Evolutionary conservation across 139 green algal genomes (phyloP), one percentile per base, ranked within the genome.

Genomic region (Desmodesmus armatus): DNA sequence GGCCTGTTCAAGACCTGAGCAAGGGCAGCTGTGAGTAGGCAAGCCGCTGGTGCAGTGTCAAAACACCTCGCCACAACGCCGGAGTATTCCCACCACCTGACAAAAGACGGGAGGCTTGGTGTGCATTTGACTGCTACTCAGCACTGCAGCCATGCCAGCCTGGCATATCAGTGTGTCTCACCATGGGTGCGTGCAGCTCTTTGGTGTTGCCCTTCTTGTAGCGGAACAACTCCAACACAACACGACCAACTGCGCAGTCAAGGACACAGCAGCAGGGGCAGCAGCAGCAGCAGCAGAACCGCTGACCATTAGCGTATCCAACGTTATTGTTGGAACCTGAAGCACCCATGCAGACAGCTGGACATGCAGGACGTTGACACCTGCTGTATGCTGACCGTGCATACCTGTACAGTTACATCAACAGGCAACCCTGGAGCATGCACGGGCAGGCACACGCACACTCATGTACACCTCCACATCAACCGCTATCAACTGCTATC

Each of bases 181-280:
- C 78, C 78, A 84, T n/a, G 27, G 78, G 78, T 41, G 63, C 78
- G 76, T 82, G 76, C 40, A 41, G 27, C 41, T 82, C 76, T 25
- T 43, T 35, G 3, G 55, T 73, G 23, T 33, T 72, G 76, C 76
- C 76, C 55, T 72, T 82, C 60, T 84, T 84, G 78, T 84, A 76
- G 31, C 63, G 62, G 41, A 77, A 84, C 62, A 84, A 39, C 78
- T 84, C 78, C 40, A 84, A 0, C 41, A 84, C 78, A 37, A 84
- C 60, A 35, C 78, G 78, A 39, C 78, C 78, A 13, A 65, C 78
- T 84, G 78, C 58, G 25, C 40, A 47, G 31, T n/a, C 5, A 62
- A 62, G 25, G 60, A 27, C 27, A 19, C 41, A 58, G 43, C 71
- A 62, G 9, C 4, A 37, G 70, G 25, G 23, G 23, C 19, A 43